Base-by-base conservation (phyloP, 1,284 basidiomycete genomes). In the Tilletia horrida region DNA sequence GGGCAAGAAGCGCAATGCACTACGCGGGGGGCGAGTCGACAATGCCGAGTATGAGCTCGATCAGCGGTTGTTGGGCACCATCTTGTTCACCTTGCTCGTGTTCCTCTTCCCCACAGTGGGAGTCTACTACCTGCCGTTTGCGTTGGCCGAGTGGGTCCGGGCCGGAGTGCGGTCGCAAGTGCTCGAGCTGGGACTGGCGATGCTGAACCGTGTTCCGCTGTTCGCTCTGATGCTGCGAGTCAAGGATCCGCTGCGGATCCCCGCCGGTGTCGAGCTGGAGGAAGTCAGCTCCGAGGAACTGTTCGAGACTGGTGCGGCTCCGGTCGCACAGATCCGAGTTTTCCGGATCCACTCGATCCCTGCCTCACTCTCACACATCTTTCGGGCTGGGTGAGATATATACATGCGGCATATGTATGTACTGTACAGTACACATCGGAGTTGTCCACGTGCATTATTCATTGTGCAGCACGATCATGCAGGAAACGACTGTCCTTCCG, bases 41-140 rank as follows among this genome's bases (percentile, higher is more conserved):
- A 87, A 90, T 9, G 93, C 91, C 86, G 87, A 89, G 71, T 97
- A 97, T 79, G 91, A 95, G 71, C 85, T 95, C 29, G 95, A 98
- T 81, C 93, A 97, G 81, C 86, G 97, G 13, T 85, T 97, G 35
- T 88, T 98, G 35, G 95, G 95, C 16, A 95, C 95, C 0, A 89
- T 98, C 52, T 85, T 98, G 27, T 97, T 98, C 84, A 97, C 93
- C 0, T 86, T 97, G 18, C 86, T 92, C 3, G 88, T 90, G 0
- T 97, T 98, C 81, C 85, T 97, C 3, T 89, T 92, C 67, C 95
- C 96, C 0, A 97, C 96, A 0, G 88, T 95, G 1, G 78, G 91
- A 29, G 90, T 89, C 0, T 98, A 95, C 81, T 93, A 94, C 73
- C 82, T 87, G 0, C 83, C 93, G 0, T 95, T 97, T 73, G 89